phyloP scores from a whole-genome alignment of 1,284 basidiomycete species.

The Veloporphyrellus conicus region DNA sequence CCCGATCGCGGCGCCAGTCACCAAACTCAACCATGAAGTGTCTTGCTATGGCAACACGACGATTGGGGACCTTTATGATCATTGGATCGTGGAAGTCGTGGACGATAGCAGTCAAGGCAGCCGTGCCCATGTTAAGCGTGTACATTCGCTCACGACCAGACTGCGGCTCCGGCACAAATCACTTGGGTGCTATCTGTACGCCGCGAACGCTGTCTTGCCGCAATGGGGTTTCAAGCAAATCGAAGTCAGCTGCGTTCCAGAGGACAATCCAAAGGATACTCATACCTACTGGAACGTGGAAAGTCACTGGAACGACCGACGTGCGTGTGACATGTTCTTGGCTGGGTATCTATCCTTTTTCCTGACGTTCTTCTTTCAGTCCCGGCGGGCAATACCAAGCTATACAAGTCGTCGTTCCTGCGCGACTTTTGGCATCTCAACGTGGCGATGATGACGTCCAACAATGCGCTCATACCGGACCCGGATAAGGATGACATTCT shows the following conservation, averaged over 20 bases:
- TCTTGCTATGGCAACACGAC: constrained; percentile 90
- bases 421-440: constrained; percentile 98
- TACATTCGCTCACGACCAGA: constrained; percentile 78
- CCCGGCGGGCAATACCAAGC: constrained; percentile 75
- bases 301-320: constrained; percentile 89
- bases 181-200: constrained; percentile 95
- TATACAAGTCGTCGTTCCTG: constrained; percentile 89
- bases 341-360: constrained; percentile 1
- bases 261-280: constrained; percentile 76
- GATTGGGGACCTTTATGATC: constrained; percentile 87
- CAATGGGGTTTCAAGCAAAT: constrained; percentile 99
- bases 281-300: constrained; percentile 99
- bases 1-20: constrained; percentile 91
- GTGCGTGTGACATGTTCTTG: constrained; percentile 49
- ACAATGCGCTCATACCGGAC: constrained; percentile 95
- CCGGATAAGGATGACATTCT: constrained; percentile 98
- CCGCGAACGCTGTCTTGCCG: constrained; percentile 94
- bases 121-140: constrained; percentile 60
- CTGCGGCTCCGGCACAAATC: constrained; percentile 85
- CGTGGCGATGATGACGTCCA: constrained; percentile 99
- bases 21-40: constrained; percentile 97
- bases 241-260: constrained; percentile 91
- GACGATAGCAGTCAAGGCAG: constrained; percentile 66
- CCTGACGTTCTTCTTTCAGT: constrained; percentile 49
- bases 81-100: constrained; percentile 93